phyloP scores from a whole-genome alignment of 2,329 filamentous ascomycete genomes.

The Pseudopithomyces chartarum region DNA sequence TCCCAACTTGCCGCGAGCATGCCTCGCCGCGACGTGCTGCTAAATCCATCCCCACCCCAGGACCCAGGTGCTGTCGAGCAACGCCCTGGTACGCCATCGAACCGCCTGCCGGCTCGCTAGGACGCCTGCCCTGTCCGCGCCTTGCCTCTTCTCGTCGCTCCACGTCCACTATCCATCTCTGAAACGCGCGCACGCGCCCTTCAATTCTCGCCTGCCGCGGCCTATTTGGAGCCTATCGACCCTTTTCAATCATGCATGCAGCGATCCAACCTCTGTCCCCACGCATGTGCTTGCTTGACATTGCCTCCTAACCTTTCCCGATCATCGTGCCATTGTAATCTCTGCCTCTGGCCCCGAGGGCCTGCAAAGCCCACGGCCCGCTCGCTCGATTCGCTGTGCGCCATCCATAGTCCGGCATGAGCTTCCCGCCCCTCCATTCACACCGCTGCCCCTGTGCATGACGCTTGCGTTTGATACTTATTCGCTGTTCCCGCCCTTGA shows the following conservation, averaged over 20 bases:
- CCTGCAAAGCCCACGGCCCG: constrained; percentile 12
- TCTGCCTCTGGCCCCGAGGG: constrained; percentile 16
- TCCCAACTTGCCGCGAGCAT: neutral
- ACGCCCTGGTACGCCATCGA: neutral
- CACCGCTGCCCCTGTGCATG: constrained; percentile 13
- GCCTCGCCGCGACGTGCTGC: too few species aligned
- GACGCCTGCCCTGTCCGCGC: constrained; percentile 2
- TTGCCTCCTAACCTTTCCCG: constrained; percentile 7
- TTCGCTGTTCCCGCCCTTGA: constrained; percentile 18
- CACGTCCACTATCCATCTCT: constrained; percentile 14
- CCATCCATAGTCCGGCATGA: constrained; percentile 19
- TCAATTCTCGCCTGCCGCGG: constrained; percentile 21
- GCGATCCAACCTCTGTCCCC: constrained; percentile 12
- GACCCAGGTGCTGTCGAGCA: neutral
- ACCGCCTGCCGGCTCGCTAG: neutral
- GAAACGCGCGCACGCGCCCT: constrained; percentile 27
- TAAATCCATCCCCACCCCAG: too few species aligned
- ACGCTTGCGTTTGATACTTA: constrained; percentile 36
- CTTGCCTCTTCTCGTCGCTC: constrained; percentile 1
- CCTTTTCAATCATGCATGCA: constrained; percentile 23
- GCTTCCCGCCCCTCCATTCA: constrained; percentile 14
- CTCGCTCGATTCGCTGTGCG: constrained; percentile 30
- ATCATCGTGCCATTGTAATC: constrained; percentile 19
- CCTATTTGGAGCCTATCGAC: constrained; percentile 14
- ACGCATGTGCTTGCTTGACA: constrained; percentile 9